Evolutionary conservation across 2,329 filamentous ascomycete species (phyloP), one percentile per base, ranked within the genome.

Genomic region (Alternaria gansuensis): DNA sequence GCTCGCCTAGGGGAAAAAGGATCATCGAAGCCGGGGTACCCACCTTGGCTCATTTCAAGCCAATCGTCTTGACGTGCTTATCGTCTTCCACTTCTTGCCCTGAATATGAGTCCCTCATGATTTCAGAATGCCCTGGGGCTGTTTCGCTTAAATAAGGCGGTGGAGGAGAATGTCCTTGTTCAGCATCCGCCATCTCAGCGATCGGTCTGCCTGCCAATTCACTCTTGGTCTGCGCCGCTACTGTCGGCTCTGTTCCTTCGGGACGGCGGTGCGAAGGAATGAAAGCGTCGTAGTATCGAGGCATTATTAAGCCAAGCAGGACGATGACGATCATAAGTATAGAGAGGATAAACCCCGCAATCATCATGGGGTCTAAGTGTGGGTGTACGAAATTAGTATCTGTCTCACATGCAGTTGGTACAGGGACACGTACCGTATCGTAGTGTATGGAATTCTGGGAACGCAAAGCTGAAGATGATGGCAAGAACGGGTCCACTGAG

Each of bases 241-340:
- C 58, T 5, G 74, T 76, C 13, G 64, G 54, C 72, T 79, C 73
- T 2, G 70, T 71, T 8, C 83, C 84, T 52, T 87, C 84, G 7
- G 72, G 72, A 0, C 78, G 75, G 1, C 84, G 79, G 3, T 77
- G 65, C 0, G 77, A 65, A 0, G 84, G 84, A 33, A 87, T 81
- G 33, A 87, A 80, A 4, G 80, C 72, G 63, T 85, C 79, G 63
- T 83, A 85, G 73, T 84, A 87, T 9, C 82, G 77, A 3, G 85
- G 85, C 29, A 84, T 69, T 5, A 85, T 73, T 39, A 85, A 80
- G 5, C 83, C 84, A 2, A 81, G 51, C 2, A 82, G 69, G 29
- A 86, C 79, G 9, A 82, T 65, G 0, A 85, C 40, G 37, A 87
- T 70, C 1, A 62, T 63, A 4, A 79, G 71, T 21, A 72, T 63